Conservation (phyloP, 768 basidiomycete species). For the Kwoniella newhampshirensis region DNA sequence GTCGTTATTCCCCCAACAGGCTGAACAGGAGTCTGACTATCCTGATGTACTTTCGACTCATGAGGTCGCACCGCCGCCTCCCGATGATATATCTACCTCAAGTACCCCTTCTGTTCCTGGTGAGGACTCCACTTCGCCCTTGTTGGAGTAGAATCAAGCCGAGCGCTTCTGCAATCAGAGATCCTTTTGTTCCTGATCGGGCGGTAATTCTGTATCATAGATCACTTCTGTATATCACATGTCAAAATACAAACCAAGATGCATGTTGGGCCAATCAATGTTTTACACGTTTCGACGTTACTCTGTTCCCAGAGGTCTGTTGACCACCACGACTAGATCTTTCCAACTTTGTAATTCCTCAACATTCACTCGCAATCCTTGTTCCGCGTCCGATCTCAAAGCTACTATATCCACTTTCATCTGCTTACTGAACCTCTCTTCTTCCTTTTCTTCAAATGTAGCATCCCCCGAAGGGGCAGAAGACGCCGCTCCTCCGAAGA, state of each 20-base stretch:
- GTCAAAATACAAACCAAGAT: too few species aligned
- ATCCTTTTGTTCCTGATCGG: too few species aligned
- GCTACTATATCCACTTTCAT: constrained; percentile 84
- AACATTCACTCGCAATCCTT: constrained; percentile 37
- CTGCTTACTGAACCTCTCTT: constrained; percentile 80
- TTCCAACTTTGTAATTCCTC: constrained; percentile 44
- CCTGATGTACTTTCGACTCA: constrained; percentile 13
- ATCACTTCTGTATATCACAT: too few species aligned
- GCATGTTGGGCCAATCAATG: too few species aligned
- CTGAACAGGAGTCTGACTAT: constrained; percentile 14
- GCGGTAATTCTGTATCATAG: too few species aligned
- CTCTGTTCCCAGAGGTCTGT: constrained; percentile 18
- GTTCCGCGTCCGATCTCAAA: constrained; percentile 68
- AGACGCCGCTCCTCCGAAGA: constrained; percentile 62
- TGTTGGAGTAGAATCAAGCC: neutral
- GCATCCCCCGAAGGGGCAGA: constrained; percentile 58
- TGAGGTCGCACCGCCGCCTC: constrained; percentile 15
- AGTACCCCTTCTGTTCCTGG: constrained; percentile 8
- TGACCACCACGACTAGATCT: constrained; percentile 48
- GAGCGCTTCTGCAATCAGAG: too few species aligned
- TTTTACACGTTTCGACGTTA: too few species aligned
- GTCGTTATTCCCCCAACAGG: too few species aligned
- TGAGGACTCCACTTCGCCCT: constrained; percentile 6
- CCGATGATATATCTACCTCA: constrained; percentile 5
- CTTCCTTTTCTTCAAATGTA: constrained; percentile 66